Evolutionary conservation across 208 protist species (phyloP).

Genomic region (Angomonas ambiguus): DNA sequence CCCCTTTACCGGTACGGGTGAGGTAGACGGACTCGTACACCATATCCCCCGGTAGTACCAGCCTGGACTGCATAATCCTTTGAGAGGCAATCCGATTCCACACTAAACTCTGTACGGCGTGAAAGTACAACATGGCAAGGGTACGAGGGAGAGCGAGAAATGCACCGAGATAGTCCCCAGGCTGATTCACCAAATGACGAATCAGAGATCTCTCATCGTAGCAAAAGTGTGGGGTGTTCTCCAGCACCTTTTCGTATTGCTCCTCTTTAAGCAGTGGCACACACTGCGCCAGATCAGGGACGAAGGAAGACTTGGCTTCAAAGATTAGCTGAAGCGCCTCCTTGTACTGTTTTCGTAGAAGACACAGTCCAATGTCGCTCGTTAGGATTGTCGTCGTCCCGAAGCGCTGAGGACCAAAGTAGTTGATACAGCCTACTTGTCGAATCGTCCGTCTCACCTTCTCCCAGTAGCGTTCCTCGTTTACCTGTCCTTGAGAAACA

Average conservation of each 20-base stretch:
- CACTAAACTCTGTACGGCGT: constrained; percentile 91
- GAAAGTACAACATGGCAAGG: constrained; percentile 90
- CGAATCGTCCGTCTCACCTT: constrained; percentile 11
- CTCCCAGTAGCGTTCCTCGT: neutral
- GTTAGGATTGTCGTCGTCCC: constrained; percentile 90
- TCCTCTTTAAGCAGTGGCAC: constrained; percentile 24
- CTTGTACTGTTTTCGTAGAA: constrained; percentile 74
- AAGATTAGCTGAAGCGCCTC: constrained; percentile 71
- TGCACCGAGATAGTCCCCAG: constrained; percentile 68
- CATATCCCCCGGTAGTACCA: constrained; percentile 73
- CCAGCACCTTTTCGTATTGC: constrained; percentile 44
- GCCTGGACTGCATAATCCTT: constrained; percentile 48
- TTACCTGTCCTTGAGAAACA: constrained; percentile 2
- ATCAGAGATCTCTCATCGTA: constrained; percentile 83
- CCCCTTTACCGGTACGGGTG: neutral
- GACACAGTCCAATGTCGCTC: constrained; percentile 78
- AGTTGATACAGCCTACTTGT: constrained; percentile 91
- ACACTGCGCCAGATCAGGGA: constrained; percentile 37
- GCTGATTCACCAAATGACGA: constrained; percentile 51
- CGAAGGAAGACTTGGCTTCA: constrained; percentile 48
- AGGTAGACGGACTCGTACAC: constrained; percentile 58
- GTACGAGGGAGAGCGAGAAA: constrained; percentile 80
- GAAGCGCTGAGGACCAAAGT: constrained; percentile 95
- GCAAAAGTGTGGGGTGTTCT: constrained; percentile 65
- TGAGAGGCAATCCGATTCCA: constrained; percentile 92